Conservation (phyloP, 2,329 filamentous ascomycete genomes). For the Beauveria sp. region DNA sequence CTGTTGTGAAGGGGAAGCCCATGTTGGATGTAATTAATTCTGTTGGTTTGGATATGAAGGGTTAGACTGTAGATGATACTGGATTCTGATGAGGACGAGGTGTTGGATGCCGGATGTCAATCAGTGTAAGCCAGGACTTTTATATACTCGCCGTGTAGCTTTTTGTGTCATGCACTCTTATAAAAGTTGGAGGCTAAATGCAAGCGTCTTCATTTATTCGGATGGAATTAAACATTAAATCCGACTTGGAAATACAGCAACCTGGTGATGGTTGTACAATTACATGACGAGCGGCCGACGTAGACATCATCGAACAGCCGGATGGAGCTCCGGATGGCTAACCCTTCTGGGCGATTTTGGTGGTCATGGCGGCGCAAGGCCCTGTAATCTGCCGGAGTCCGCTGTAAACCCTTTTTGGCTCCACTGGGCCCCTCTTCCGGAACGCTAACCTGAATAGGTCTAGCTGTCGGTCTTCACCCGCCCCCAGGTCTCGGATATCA, state of each 20-base stretch:
- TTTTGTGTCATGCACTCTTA: background rate
- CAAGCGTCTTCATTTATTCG: background rate
- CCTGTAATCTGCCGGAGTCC: background rate
- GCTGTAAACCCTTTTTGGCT: background rate
- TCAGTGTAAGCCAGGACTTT: background rate
- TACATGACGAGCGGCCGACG: background rate
- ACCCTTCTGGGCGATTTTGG: background rate
- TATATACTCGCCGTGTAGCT: background rate
- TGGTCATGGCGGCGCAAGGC: background rate
- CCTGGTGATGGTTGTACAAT: background rate
- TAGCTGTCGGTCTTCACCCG: background rate
- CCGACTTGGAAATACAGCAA: background rate
- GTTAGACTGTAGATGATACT: background rate
- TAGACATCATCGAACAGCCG: background rate
- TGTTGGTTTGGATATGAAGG: background rate
- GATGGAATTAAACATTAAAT: background rate
- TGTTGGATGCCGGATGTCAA: background rate
- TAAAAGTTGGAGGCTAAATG: background rate
- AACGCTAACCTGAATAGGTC: background rate
- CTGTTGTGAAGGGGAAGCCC: constrained; percentile 46
- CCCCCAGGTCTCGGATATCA: background rate
- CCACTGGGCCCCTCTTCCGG: background rate
- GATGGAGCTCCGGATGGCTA: constrained; percentile 11
- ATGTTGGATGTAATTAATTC: constrained; percentile 23
- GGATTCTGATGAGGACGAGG: background rate